Percentiles rank a stretch among this genome's conserved stretches.
Conservation (phyloP, 306 rosid genomes). For the Malus sieversii region DNA sequence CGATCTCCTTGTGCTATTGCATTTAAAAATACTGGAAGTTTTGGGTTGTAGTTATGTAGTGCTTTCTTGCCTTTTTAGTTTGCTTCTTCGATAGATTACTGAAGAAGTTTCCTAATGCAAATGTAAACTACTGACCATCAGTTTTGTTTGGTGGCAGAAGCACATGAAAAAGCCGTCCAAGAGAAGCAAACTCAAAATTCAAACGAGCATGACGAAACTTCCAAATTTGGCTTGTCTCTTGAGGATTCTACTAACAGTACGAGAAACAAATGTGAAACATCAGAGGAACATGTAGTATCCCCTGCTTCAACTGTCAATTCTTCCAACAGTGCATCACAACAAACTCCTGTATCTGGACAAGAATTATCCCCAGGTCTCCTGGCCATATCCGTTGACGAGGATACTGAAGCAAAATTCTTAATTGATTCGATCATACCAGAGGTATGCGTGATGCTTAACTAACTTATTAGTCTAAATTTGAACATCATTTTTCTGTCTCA, state of each 20-base stretch:
- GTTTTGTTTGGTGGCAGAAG: slow-evolving; percentile 7
- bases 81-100: neutral
- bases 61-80: slow-evolving; percentile 1
- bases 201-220: neutral
- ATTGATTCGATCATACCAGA: neutral
- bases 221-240: neutral
- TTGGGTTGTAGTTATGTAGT: neutral
- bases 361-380: neutral
- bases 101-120: slow-evolving; percentile 1
- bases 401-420: neutral
- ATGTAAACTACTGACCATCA: neutral
- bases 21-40: neutral
- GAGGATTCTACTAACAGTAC: neutral
- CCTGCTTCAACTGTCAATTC: slow-evolving; percentile 6
- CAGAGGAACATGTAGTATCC: slow-evolving; percentile 4
- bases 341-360: neutral
- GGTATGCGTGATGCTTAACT: neutral
- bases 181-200: neutral
- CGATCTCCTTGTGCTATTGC: neutral
- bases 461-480: neutral
- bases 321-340: neutral
- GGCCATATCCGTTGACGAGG: neutral
- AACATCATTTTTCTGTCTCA: neutral
- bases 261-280: slow-evolving; percentile 1
- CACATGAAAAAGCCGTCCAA: neutral